Evolutionary conservation across 1,284 basidiomycete species (phyloP).

Genomic region (Cutaneotrichosporon sp.): DNA sequence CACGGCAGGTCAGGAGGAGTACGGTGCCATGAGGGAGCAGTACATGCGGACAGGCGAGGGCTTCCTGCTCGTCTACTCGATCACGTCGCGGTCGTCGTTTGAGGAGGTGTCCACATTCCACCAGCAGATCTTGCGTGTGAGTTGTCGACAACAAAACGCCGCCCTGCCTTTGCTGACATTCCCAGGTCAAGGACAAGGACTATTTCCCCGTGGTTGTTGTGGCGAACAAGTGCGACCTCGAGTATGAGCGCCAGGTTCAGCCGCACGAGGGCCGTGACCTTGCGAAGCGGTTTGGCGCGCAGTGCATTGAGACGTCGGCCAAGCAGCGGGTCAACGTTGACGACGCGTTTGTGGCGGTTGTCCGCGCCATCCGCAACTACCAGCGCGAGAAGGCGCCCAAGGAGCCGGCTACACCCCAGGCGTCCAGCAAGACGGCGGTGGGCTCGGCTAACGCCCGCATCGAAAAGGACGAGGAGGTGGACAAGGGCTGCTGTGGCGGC

Average conservation of each 20-base stretch:
- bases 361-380: slow-evolving; percentile 92
- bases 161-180: not conserved
- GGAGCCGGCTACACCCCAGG: slow-evolving; percentile 40
- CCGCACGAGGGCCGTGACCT: slow-evolving; percentile 97
- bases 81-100: slow-evolving; percentile 85
- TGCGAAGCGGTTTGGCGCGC: slow-evolving; percentile 92
- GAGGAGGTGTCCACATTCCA: slow-evolving; percentile 95
- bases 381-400: slow-evolving; percentile 61
- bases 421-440: slow-evolving; percentile 51
- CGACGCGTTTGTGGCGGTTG: slow-evolving; percentile 95
- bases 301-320: slow-evolving; percentile 97
- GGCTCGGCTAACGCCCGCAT: slow-evolving; percentile 53
- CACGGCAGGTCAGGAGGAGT: slow-evolving; percentile 98
- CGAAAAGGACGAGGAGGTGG: slow-evolving; percentile 42
- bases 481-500: slow-evolving; percentile 63
- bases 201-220: slow-evolving; percentile 96
- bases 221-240: slow-evolving; percentile 98
- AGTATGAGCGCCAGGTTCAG: slow-evolving; percentile 95
- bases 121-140: slow-evolving; percentile 72
- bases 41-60: slow-evolving; percentile 70
- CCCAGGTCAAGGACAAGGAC: slow-evolving; percentile 84
- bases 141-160: no score
- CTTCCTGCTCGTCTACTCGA: slow-evolving; percentile 95
- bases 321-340: slow-evolving; percentile 99
- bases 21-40: slow-evolving; percentile 57